phyloP scores from a whole-genome alignment of 352 stramenopile species.

The Thraustochytrium striatum region DNA sequence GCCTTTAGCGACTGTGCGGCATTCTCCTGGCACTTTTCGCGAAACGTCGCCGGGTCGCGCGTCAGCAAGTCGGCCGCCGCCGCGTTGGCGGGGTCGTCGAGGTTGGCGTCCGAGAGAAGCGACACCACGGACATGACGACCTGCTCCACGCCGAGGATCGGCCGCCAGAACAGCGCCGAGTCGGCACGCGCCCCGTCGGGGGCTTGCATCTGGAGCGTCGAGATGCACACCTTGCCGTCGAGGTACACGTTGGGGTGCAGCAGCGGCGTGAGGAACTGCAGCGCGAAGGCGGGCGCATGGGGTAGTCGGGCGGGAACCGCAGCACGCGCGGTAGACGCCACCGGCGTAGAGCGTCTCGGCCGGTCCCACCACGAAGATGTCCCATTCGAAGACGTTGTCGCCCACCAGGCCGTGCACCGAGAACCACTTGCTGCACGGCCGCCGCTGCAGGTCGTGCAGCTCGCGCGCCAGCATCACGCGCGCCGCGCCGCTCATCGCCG shows the following conservation, averaged over 20 bases:
- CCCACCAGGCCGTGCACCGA: slow-evolving; percentile 37
- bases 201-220: background rate
- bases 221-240: slow-evolving; percentile 49
- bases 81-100: slow-evolving; percentile 34
- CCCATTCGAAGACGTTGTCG: slow-evolving; percentile 13
- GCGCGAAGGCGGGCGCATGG: slow-evolving; percentile 43
- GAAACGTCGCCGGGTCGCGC: background rate
- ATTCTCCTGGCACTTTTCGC: background rate
- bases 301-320: slow-evolving; percentile 34
- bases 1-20: background rate
- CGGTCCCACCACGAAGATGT: slow-evolving; percentile 40
- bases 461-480: no score
- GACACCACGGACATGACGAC: slow-evolving; percentile 38
- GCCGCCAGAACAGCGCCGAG: slow-evolving; percentile 26
- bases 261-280: slow-evolving; percentile 25
- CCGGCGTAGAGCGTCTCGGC: slow-evolving; percentile 6
- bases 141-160: slow-evolving; percentile 37
- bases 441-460: background rate
- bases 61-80: background rate
- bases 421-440: slow-evolving; percentile 43
- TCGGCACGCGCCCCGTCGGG: background rate
- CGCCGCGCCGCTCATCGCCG: no score
- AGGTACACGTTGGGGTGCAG: slow-evolving; percentile 41
- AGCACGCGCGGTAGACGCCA: slow-evolving; percentile 30
- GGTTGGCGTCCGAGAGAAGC: slow-evolving; percentile 43